phyloP scores from a whole-genome alignment of 2,329 filamentous ascomycete species.

The Penicillium sp. region DNA sequence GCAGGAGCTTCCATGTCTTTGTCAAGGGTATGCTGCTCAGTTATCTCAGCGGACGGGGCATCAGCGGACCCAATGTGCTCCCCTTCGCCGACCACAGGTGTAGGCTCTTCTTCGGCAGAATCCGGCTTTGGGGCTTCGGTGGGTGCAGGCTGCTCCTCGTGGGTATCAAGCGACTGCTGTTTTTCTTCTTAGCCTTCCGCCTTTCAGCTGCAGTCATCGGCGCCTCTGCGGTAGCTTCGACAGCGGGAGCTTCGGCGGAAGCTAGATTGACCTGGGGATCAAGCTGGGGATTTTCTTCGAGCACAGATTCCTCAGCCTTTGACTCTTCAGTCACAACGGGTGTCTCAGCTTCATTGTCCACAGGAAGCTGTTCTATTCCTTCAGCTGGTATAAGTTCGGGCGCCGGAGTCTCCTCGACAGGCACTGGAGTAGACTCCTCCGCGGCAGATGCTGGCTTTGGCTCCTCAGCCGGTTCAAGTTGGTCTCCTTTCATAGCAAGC shows the following conservation, averaged over 20 bases:
- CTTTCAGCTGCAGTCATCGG: conserved; percentile 18
- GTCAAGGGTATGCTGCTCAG: not conserved
- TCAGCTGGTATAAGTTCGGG: no score
- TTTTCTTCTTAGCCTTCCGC: conserved; percentile 22
- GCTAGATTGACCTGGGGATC: not conserved
- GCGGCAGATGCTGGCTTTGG: conserved; percentile 2
- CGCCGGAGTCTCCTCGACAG: not conserved
- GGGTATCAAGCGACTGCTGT: conserved; percentile 19
- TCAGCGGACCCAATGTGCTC: not conserved
- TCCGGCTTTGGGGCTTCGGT: conserved; percentile 5
- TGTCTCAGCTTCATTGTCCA: not conserved
- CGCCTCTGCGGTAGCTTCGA: conserved; percentile 3
- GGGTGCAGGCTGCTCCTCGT: not conserved
- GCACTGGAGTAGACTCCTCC: not conserved
- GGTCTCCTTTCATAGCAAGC: conserved; percentile 7
- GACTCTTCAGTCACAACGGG: conserved; percentile 1
- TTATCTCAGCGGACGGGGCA: not conserved
- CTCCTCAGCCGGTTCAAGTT: not conserved
- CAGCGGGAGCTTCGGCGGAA: no score
- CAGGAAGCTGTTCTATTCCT: not conserved
- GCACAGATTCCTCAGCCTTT: not conserved
- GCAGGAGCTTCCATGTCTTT: not conserved
- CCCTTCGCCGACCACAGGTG: not conserved
- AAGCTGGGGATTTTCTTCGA: not conserved
- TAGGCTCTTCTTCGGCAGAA: not conserved